These are phyloP conservation scores for Lachnellula cervina DNA, from an alignment of 2,329 filamentous ascomycete species.

Conservation along the genomic window DNA sequence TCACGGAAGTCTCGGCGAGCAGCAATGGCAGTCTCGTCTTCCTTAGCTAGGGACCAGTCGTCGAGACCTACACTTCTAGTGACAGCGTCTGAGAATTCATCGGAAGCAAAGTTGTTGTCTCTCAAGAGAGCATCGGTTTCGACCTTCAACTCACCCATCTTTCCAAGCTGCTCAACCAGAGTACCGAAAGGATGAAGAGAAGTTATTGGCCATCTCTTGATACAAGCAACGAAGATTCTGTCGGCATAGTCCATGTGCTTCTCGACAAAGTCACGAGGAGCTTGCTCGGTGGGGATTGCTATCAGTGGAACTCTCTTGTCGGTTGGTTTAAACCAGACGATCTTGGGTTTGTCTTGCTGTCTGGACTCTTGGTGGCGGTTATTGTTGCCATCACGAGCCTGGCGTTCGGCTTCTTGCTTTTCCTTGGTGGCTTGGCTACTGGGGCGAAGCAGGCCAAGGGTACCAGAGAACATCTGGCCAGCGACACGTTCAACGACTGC, in stretches of 20 bases:
- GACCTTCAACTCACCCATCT: constrained; percentile 95
- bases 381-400: constrained; percentile 76
- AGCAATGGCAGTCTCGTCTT: constrained; percentile 69
- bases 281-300: constrained; percentile 96
- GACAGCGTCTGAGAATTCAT: constrained; percentile 96
- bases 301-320: constrained; percentile 98
- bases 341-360: constrained; percentile 95
- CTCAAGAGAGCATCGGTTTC: constrained; percentile 95
- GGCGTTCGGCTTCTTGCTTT: constrained; percentile 96
- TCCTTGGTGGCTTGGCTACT: constrained; percentile 99
- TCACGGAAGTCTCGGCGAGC: constrained; percentile 84
- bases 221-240: constrained; percentile 96
- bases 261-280: constrained; percentile 95
- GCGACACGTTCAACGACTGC: constrained; percentile 95
- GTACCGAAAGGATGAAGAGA: constrained; percentile 99
- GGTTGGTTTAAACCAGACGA: constrained; percentile 99
- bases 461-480: constrained; percentile 98
- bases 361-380: constrained; percentile 72
- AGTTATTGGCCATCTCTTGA: constrained; percentile 99
- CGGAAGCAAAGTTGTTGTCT: constrained; percentile 97
- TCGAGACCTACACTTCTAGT: constrained; percentile 87
- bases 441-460: constrained; percentile 85
- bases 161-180: constrained; percentile 91
- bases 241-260: constrained; percentile 97
- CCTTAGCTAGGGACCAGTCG: constrained; percentile 82